These are phyloP conservation scores for Erigeron canadensis DNA, from an alignment of 129 eudicot genomes.

Conservation along the genomic window DNA sequence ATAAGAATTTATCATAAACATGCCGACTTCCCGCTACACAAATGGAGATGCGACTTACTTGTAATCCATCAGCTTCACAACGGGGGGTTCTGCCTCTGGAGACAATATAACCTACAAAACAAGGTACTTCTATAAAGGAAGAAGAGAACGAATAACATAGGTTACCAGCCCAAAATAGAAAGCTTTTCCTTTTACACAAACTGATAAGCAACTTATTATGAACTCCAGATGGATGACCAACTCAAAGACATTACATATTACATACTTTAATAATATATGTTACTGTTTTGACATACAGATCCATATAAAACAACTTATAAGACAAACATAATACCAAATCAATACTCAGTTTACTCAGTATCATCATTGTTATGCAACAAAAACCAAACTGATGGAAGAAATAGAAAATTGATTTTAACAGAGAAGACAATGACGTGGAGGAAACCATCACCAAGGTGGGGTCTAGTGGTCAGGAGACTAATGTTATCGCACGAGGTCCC, in stretches of 20 bases:
- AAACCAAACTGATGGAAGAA: no score
- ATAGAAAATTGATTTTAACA: no score
- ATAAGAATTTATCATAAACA: neutral
- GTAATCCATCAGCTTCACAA: constrained; percentile 83
- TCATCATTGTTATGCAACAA: no score
- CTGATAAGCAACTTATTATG: neutral
- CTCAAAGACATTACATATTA: neutral
- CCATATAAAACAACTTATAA: no score
- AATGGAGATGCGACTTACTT: constrained; percentile 49
- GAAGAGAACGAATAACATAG: neutral
- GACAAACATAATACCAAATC: no score
- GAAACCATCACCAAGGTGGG: no score
- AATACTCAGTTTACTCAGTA: no score
- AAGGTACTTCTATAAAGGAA: neutral
- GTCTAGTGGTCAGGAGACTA: no score
- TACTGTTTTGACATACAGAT: neutral
- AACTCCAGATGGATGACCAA: constrained; percentile 1
- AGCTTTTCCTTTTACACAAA: no score
- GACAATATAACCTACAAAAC: constrained; percentile 70
- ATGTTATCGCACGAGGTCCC: no score
- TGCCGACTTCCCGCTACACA: neutral
- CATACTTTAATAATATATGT: neutral
- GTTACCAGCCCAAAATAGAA: neutral
- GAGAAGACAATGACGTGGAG: no score
- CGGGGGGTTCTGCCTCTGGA: constrained; percentile 96